A percentile compares a stretch with the other conserved stretches of the same genome.
phyloP scores from a whole-genome alignment of 768 basidiomycete genomes.

The Calocybe cyanea region DNA sequence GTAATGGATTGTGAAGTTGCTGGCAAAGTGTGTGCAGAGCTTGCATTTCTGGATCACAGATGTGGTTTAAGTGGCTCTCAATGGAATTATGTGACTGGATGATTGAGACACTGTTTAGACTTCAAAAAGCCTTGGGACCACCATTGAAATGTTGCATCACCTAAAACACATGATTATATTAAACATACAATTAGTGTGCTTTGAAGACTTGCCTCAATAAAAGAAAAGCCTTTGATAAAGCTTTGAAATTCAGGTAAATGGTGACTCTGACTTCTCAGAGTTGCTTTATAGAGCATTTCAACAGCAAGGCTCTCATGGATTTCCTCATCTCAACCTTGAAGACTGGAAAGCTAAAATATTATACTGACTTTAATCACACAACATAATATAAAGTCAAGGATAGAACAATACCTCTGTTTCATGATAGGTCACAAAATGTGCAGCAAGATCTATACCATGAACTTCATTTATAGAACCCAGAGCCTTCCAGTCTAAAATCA shows the following conservation, averaged over 20 bases:
- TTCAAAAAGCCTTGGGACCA: not conserved
- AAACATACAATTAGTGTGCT: not conserved
- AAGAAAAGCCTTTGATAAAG: not conserved
- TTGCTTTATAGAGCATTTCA: constrained; percentile 3
- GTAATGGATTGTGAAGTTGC: too few relatives aligned
- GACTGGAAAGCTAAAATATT: not conserved
- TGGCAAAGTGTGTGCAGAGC: too few relatives aligned
- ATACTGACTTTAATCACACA: too few relatives aligned
- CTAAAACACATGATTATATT: not conserved
- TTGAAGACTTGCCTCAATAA: not conserved
- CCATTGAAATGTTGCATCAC: not conserved
- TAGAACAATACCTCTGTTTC: not conserved
- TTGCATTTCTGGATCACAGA: too few relatives aligned
- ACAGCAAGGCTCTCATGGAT: not conserved
- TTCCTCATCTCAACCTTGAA: not conserved
- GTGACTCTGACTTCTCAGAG: not conserved
- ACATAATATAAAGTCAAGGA: not conserved
- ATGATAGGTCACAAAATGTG: constrained; percentile 1
- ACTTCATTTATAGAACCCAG: not conserved
- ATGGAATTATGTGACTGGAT: too few relatives aligned
- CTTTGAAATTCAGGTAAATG: not conserved
- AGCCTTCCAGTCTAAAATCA: not conserved
- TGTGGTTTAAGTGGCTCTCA: too few relatives aligned
- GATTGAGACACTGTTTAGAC: not conserved
- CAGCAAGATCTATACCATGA: not conserved